Percentiles rank a stretch among this genome's conserved stretches.
Evolutionary conservation across 345 rosid species (phyloP).

Genomic region (Arabidopsis arenosa): DNA sequence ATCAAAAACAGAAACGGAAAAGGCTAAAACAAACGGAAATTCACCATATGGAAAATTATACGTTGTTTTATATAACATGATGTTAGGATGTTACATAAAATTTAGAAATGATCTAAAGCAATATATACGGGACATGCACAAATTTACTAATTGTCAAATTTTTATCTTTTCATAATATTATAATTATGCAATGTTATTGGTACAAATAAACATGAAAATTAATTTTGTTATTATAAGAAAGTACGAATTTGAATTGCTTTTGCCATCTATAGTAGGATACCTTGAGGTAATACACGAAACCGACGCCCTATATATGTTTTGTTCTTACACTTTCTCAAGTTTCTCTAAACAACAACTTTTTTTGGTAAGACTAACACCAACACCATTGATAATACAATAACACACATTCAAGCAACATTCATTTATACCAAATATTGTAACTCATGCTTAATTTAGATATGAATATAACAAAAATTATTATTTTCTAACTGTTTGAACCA

Average conservation of each 20-base stretch:
- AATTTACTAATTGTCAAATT: too few species aligned
- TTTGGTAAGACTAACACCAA: not conserved
- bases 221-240: not conserved
- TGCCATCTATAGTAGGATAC: not conserved
- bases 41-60: too few species aligned
- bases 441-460: not conserved
- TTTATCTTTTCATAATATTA: too few species aligned
- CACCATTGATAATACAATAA: not conserved
- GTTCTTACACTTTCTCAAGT: not conserved
- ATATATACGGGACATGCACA: too few species aligned
- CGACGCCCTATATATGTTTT: not conserved
- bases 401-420: not conserved
- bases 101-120: too few species aligned
- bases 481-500: not conserved
- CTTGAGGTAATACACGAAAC: constrained; percentile 10
- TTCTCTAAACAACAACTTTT: not conserved
- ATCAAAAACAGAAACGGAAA: not conserved
- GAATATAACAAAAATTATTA: not conserved
- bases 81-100: too few species aligned
- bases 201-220: not conserved
- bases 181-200: not conserved
- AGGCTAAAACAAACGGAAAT: too few species aligned
- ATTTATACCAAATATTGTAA: not conserved
- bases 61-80: too few species aligned
- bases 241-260: not conserved